Evolutionary conservation across 768 basidiomycete genomes (phyloP).

Genomic region (Lactarius hatsudake): DNA sequence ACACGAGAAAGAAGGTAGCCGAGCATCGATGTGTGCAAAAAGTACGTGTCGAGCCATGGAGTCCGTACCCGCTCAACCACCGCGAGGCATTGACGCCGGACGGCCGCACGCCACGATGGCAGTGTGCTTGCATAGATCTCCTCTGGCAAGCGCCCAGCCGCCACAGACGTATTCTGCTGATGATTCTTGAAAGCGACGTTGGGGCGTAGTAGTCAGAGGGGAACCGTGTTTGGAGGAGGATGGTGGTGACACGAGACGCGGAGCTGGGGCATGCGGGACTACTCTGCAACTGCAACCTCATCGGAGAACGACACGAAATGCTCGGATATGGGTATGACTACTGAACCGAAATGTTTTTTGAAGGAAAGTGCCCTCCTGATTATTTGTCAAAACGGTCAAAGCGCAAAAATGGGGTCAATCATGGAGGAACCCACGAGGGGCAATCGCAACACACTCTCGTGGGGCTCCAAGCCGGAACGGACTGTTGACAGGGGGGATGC

Average conservation of each 20-base stretch:
- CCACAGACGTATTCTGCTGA: constrained; percentile 19
- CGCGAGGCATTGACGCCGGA: constrained; percentile 53
- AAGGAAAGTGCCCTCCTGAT: not conserved
- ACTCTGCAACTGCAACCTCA: not conserved
- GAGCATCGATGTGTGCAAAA: constrained; percentile 75
- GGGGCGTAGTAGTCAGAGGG: not conserved
- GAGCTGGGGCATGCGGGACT: not conserved
- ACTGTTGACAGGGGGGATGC: too few relatives aligned
- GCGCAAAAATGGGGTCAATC: not conserved
- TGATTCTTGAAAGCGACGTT: not conserved
- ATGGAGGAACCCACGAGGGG: not conserved
- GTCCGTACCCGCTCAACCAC: constrained; percentile 40
- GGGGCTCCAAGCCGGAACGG: too few relatives aligned
- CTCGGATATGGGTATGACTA: constrained; percentile 6
- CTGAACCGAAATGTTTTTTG: not conserved
- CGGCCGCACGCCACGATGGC: constrained; percentile 60
- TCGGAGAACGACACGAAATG: not conserved
- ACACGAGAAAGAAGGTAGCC: constrained; percentile 79
- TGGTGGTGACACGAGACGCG: not conserved
- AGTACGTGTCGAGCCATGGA: constrained; percentile 56
- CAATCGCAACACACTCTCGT: not conserved
- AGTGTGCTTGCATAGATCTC: constrained; percentile 66
- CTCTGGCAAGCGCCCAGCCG: constrained; percentile 33
- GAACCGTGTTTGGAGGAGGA: not conserved
- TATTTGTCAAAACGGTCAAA: not conserved